phyloP scores from a whole-genome alignment of 2,329 filamentous ascomycete species.

The Parafenestella ontariensis region DNA sequence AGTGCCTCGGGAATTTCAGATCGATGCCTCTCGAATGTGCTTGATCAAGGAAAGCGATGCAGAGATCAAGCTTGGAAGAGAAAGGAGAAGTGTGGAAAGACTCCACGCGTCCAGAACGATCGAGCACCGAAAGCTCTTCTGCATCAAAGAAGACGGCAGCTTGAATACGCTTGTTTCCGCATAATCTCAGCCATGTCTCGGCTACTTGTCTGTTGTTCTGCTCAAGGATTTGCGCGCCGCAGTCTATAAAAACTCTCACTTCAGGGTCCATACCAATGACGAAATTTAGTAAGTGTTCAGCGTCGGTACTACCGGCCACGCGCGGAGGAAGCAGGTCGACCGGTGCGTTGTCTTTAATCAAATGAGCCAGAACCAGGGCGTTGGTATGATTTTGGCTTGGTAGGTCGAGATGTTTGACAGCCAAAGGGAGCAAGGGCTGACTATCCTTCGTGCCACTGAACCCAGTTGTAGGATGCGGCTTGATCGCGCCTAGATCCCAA shows the following conservation, averaged over 20 bases:
- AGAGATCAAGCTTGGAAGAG: slow-evolving; percentile 61
- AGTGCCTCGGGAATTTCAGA: slow-evolving; percentile 64
- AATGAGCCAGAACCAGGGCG: slow-evolving; percentile 66
- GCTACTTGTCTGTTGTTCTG: slow-evolving; percentile 56
- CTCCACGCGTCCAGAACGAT: slow-evolving; percentile 56
- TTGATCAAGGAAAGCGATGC: slow-evolving; percentile 74
- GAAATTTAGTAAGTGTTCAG: slow-evolving; percentile 54
- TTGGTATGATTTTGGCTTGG: slow-evolving; percentile 68
- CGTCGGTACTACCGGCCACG: slow-evolving; percentile 32
- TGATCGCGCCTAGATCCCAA: slow-evolving; percentile 67
- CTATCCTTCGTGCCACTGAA: slow-evolving; percentile 77
- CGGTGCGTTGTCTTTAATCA: slow-evolving; percentile 57
- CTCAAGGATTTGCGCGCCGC: slow-evolving; percentile 74
- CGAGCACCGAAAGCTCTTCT: slow-evolving; percentile 63
- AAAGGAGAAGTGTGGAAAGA: slow-evolving; percentile 66
- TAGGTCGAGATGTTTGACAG: slow-evolving; percentile 64
- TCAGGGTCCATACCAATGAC: slow-evolving; percentile 50
- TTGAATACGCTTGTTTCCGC: slow-evolving; percentile 34
- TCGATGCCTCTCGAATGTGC: slow-evolving; percentile 75
- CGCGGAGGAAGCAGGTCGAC: slow-evolving; percentile 37
- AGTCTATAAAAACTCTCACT: slow-evolving; percentile 70
- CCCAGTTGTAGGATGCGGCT: slow-evolving; percentile 62
- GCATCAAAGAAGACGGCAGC: slow-evolving; percentile 64
- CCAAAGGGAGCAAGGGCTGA: slow-evolving; percentile 63
- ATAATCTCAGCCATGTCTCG: slow-evolving; percentile 58